Conservation (phyloP, 805 yeast genomes). For the Starmerella bacillaris region DNA sequence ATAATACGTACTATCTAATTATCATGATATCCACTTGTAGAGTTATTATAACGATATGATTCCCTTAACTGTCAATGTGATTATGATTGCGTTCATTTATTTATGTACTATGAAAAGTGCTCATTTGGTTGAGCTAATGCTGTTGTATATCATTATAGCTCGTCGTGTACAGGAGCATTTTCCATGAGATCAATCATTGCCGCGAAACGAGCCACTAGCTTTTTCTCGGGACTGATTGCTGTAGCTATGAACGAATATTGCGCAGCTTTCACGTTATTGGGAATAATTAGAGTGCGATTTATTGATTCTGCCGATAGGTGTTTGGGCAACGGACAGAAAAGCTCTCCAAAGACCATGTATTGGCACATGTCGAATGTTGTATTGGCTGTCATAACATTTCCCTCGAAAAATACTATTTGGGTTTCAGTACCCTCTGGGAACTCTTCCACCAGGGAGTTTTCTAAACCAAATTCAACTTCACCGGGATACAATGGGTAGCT, state of each 20-base stretch:
- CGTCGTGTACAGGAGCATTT: too few species aligned
- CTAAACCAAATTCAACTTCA: slow-evolving; percentile 15
- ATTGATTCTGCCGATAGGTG: slow-evolving; percentile 4
- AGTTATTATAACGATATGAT: neutral
- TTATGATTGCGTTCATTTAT: too few species aligned
- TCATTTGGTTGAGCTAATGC: too few species aligned
- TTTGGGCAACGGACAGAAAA: slow-evolving; percentile 19
- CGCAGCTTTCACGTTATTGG: slow-evolving; percentile 19
- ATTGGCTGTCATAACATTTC: slow-evolving; percentile 9
- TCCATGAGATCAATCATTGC: slow-evolving; percentile 12
- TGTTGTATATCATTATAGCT: too few species aligned
- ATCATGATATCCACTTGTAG: too few species aligned
- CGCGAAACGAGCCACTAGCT: slow-evolving; percentile 16
- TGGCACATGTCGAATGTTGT: slow-evolving; percentile 19
- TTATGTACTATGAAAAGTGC: too few species aligned
- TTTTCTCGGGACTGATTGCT: slow-evolving; percentile 14
- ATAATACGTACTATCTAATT: too few species aligned
- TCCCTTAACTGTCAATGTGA: neutral
- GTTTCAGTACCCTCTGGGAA: slow-evolving; percentile 16
- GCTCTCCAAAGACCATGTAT: slow-evolving; percentile 16
- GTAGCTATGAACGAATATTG: slow-evolving; percentile 19
- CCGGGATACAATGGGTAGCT: slow-evolving; percentile 21
- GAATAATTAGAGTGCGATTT: slow-evolving; percentile 17
- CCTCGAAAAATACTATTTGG: slow-evolving; percentile 14
- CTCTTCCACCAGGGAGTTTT: slow-evolving; percentile 13